Evolutionary conservation across 2,329 filamentous ascomycete species (phyloP), one percentile per base, ranked within the genome.

Genomic region (Cadophora sp.): DNA sequence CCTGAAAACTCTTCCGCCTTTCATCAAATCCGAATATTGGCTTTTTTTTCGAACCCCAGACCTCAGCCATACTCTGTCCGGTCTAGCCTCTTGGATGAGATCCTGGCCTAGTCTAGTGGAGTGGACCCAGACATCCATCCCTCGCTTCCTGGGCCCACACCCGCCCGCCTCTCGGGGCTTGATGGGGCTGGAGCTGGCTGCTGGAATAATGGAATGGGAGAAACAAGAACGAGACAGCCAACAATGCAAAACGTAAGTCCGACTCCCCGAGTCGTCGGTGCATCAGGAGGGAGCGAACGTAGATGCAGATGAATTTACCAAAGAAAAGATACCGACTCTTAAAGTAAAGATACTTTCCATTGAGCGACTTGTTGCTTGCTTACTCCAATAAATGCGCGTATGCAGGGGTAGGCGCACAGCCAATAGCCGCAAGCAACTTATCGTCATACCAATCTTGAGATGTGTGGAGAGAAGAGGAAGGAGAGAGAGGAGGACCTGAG

Each of bases 401-500:
- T 58, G 55, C 55, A 58, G 55, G 55, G 55, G 19, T 58, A 37
- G 31, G 29, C 29, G 19, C 55, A 24, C 19, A 58, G 29, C 55
- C 29, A 58, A 37, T 58, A 37, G 31, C 29, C 31, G 55, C 11
- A 34, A 37, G 55, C 55, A 31, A 58, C 55, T 37, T 58, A 37
- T 37, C 31, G 55, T 55, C 51, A 53, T 53, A 31, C 24, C 26
- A 31, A 55, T 55, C 27, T 55, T 55, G 51, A 55, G 51, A 55
- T 55, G 26, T 16, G 51, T 55, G 26, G 56, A 24, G 34, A 26
- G 24, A 26, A 59, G 56, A 27, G 50, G 48, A 26, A n/a, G 24
- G 48, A 34, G 31, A 34, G 24, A 51, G 7, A 51, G 19, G 7
- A 51, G 48, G 48, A 51, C 48, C 48, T 22, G 24, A n/a, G n/a